Evolutionary conservation across 2,329 filamentous ascomycete genomes (phyloP), one percentile per base, ranked within the genome.

Genomic region (Colletotrichum eleusines): DNA sequence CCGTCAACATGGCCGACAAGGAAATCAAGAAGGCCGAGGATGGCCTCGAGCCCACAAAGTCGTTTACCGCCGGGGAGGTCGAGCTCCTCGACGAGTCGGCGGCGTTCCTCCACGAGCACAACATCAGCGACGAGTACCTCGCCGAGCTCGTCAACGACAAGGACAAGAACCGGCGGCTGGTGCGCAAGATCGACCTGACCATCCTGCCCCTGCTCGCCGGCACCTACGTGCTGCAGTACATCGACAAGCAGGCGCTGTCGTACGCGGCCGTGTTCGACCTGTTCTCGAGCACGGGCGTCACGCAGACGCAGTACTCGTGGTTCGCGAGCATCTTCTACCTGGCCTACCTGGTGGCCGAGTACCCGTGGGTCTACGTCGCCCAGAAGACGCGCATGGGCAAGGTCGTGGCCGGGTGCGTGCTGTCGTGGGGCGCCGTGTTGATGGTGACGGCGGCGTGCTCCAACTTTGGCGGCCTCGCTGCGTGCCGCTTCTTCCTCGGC

Each of bases 261-360:
- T 89, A 88, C 74, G 82, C 84, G 0, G 86, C 87, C 2, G 85
- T 89, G 0, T 89, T 88, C 70, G 87, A 89, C 58, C 78, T 89
- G 0, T 84, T 88, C 71, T 77, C 78, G 16, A 82, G 82, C 28
- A 87, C 86, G 0, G 78, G 81, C 23, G 87, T 88, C 73, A 82
- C 77, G 1, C 76, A 79, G 18, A 78, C 79, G 1, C 78, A 88
- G 62, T 89, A 89, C 71, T 82, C 81, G 57, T 88, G 86, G 85
- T 81, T 88, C n/a, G 84, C 85, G 1, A 85, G 82, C 28, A 84
- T 88, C 5, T 89, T 88, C 75, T 89, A 88, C 71, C 80, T 89
- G n/a, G 86, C 78, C 11, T 83, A 82, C 55, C 75, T 86, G 3
- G 74, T 80, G 0, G 83, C 82, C 1, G 83, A 85, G 59, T 81